Conservation (phyloP, 192 early-diverging fungal species). For the Gaertneriomyces sp. region DNA sequence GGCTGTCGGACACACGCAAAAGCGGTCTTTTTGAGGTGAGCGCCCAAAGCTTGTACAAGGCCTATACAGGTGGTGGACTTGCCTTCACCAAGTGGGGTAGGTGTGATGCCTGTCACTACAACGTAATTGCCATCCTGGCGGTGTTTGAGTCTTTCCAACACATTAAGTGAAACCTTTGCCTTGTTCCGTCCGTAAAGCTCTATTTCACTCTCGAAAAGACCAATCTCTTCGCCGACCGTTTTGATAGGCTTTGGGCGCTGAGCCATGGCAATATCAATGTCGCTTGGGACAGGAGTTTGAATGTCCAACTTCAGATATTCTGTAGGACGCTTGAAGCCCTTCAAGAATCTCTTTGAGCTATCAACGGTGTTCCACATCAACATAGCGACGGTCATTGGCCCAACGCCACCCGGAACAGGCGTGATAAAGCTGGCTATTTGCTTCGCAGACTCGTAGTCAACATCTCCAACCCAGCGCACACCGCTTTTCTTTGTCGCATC, state of each 20-base stretch:
- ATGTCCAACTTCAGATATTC: constrained; percentile 63
- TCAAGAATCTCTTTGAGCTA: constrained; percentile 71
- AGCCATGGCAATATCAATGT: constrained; percentile 89
- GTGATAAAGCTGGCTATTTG: constrained; percentile 79
- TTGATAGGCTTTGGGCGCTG: constrained; percentile 85
- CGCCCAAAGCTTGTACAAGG: constrained; percentile 91
- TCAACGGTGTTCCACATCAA: constrained; percentile 83
- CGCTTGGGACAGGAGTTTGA: constrained; percentile 82
- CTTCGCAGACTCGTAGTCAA: constrained; percentile 71
- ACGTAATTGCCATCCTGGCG: constrained; percentile 84
- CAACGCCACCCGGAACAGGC: constrained; percentile 98
- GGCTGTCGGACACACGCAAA: constrained; percentile 98
- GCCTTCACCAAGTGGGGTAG: constrained; percentile 97
- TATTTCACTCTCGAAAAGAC: constrained; percentile 69
- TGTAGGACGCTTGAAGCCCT: constrained; percentile 36
- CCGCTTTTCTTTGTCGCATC: constrained; percentile 90
- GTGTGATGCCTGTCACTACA: constrained; percentile 96
- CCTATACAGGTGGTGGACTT: constrained; percentile 98
- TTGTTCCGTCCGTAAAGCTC: constrained; percentile 86
- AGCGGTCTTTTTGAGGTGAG: constrained; percentile 78
- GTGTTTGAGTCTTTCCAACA: constrained; percentile 78
- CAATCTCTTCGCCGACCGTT: constrained; percentile 78
- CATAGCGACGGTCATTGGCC: constrained; percentile 99
- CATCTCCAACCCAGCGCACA: constrained; percentile 89
- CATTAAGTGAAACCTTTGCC: constrained; percentile 82